phyloP scores from a whole-genome alignment of 2,329 filamentous ascomycete genomes.

The Trichoderma polysporum region DNA sequence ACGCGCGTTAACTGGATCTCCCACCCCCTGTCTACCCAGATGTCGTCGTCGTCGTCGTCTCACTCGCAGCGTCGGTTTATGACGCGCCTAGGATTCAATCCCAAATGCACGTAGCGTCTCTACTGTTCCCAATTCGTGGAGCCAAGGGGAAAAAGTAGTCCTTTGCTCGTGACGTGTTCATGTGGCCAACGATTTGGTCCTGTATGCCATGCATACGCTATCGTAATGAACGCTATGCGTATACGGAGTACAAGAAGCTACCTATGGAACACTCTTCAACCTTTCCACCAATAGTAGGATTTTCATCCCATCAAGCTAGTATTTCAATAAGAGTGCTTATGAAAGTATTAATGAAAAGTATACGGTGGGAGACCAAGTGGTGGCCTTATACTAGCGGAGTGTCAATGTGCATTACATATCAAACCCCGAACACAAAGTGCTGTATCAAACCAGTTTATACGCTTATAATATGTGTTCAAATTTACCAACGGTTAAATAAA shows the following conservation, averaged over 20 bases:
- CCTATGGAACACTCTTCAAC: background rate
- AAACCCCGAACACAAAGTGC: background rate
- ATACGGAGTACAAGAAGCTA: background rate
- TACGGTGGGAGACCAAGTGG: background rate
- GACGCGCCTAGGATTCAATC: background rate
- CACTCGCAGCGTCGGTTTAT: slow-evolving; percentile 1
- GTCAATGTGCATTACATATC: background rate
- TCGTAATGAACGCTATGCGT: background rate
- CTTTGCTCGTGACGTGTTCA: background rate
- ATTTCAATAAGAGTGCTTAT: background rate
- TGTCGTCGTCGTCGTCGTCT: background rate
- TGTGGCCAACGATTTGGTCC: background rate
- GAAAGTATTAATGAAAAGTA: background rate
- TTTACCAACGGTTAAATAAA: background rate
- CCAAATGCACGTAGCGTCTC: background rate
- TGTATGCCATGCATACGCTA: background rate
- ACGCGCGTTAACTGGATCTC: slow-evolving; percentile 18
- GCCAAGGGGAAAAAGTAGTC: background rate
- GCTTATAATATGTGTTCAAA: background rate
- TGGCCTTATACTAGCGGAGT: background rate
- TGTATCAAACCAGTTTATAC: background rate
- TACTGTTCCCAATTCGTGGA: background rate
- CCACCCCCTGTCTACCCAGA: slow-evolving; percentile 3
- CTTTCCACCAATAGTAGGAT: background rate
- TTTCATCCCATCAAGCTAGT: background rate